A percentile compares a stretch with the other conserved stretches of the same genome.
Conservation (phyloP, 495 filamentous ascomycete species). For the Cladorrhinum samala region DNA sequence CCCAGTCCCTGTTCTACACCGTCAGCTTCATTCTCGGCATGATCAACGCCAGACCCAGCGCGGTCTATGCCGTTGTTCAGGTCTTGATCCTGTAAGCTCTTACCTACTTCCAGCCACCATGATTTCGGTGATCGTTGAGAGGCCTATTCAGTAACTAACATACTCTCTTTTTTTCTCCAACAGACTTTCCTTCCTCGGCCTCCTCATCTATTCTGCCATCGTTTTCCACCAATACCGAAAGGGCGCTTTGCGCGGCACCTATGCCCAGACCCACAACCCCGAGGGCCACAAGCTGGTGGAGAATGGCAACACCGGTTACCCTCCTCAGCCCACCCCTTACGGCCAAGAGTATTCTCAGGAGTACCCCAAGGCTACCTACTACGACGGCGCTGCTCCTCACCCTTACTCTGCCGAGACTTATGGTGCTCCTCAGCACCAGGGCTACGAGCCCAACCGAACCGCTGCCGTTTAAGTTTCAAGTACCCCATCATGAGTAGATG, state of each 20-base stretch:
- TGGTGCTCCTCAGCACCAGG: background rate
- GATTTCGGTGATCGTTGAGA: no score
- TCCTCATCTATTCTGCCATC: constrained; percentile 25
- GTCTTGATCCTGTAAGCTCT: constrained; percentile 21
- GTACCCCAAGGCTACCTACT: constrained; percentile 7
- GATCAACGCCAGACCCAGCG: constrained; percentile 8
- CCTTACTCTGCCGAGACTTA: background rate
- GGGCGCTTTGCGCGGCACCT: constrained; percentile 11
- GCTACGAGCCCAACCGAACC: constrained; percentile 1
- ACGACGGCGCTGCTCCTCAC: background rate
- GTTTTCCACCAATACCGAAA: constrained; percentile 24
- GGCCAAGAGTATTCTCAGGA: constrained; percentile 3
- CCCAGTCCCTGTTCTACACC: constrained; percentile 20
- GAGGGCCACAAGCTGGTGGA: constrained; percentile 6
- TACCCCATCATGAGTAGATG: no score
- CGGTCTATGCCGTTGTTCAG: constrained; percentile 2
- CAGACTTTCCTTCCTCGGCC: constrained; percentile 28
- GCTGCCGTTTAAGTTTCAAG: background rate
- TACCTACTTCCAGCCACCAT: no score
- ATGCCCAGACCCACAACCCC: constrained; percentile 9
- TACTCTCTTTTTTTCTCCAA: no score
- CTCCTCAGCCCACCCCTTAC: constrained; percentile 3
- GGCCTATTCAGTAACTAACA: no score
- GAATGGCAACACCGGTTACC: constrained; percentile 3
- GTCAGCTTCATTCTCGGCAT: constrained; percentile 20